Evolutionary conservation across 139 green algal species (phyloP), one percentile per base, ranked within the genome.

Genomic region (Astrephomene gubernaculifera): DNA sequence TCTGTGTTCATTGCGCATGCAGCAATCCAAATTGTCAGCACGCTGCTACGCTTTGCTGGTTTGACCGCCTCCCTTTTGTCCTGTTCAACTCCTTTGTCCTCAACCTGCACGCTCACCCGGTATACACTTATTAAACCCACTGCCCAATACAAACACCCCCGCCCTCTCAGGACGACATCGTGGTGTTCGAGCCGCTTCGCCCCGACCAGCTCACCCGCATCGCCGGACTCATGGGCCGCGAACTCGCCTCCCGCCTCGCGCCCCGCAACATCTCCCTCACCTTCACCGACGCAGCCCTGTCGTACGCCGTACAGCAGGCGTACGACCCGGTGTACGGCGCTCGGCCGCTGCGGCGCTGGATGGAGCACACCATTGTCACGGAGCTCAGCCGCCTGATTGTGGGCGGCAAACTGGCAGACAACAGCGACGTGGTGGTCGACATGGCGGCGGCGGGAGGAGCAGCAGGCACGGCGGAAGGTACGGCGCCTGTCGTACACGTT

Each of bases 101-200:
- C n/a, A n/a, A n/a, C n/a, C n/a, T n/a, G n/a, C n/a, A n/a, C n/a
- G n/a, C n/a, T n/a, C n/a, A n/a, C n/a, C n/a, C n/a, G n/a, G n/a
- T n/a, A n/a, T n/a, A n/a, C n/a, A n/a, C n/a, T n/a, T n/a, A n/a
- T n/a, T n/a, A n/a, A n/a, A n/a, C n/a, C n/a, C n/a, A n/a, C n/a
- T n/a, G n/a, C n/a, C n/a, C n/a, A n/a, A n/a, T n/a, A n/a, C n/a
- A n/a, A n/a, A n/a, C n/a, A n/a, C n/a, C n/a, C n/a, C n/a, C n/a
- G n/a, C n/a, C n/a, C n/a, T n/a, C n/a, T n/a, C n/a, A n/a, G n/a
- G 96, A 98, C 81, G 95, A 98, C 65, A 92, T 98, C 29, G 92
- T 98, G 29, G 80, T 97, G 45, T 98, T 98, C 79, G 90, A 96
- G 52, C 92, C 95, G 22, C 90, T 83, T 21, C 60, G 25, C 21